A percentile compares a stretch with the other conserved stretches of the same genome.
Evolutionary conservation across 345 rosid species (phyloP).

Genomic region (Nasturtium officinale): DNA sequence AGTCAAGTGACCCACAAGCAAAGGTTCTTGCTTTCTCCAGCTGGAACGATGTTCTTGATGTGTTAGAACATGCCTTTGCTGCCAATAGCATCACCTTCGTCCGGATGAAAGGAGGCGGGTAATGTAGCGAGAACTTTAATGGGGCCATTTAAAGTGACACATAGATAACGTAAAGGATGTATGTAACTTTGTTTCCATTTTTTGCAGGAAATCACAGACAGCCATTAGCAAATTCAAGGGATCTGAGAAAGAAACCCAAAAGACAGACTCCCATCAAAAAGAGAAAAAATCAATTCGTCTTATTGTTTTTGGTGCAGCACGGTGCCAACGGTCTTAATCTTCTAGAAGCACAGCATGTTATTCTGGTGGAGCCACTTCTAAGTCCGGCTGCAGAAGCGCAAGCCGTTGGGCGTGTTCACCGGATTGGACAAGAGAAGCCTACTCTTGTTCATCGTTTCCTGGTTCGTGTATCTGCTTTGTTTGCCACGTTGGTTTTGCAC

Average conservation of each 20-base stretch:
- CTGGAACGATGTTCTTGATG: slow-evolving; percentile 99
- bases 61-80: slow-evolving; percentile 79
- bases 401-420: slow-evolving; percentile 91
- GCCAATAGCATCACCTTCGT: slow-evolving; percentile 66
- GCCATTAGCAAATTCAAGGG: slow-evolving; percentile 81
- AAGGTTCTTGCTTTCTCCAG: slow-evolving; percentile 96
- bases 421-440: slow-evolving; percentile 78
- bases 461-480: slow-evolving; percentile 48
- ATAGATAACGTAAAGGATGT: neutral
- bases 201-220: slow-evolving; percentile 74
- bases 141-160: neutral
- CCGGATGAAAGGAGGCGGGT: slow-evolving; percentile 99
- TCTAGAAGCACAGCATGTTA: slow-evolving; percentile 91
- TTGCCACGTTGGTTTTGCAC: neutral
- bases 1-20: slow-evolving; percentile 65
- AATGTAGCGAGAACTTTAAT: slow-evolving; percentile 22
- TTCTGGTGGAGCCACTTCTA: slow-evolving; percentile 90
- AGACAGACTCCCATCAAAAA: slow-evolving; percentile 26
- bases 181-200: slow-evolving; percentile 24
- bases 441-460: slow-evolving; percentile 91
- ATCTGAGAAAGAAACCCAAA: slow-evolving; percentile 37
- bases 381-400: slow-evolving; percentile 98
- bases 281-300: slow-evolving; percentile 60
- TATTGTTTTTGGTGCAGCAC: slow-evolving; percentile 83
- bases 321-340: slow-evolving; percentile 98